These are phyloP conservation scores for Kitagawia praeruptora DNA, from an alignment of 129 eudicot genomes.

Conservation along the genomic window DNA sequence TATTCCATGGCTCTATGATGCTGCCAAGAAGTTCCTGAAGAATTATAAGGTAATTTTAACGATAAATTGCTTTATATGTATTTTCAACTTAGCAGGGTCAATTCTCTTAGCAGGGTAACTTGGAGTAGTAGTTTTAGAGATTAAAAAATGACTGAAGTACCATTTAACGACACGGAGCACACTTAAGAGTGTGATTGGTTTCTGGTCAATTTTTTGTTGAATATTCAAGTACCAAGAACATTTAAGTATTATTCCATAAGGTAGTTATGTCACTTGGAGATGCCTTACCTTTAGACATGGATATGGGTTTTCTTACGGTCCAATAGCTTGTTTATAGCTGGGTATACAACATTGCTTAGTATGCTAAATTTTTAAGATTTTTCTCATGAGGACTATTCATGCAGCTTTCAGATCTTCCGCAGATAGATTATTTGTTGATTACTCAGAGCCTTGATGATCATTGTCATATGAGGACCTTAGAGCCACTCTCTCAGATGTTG, in stretches of 20 bases:
- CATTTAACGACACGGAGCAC: neutral
- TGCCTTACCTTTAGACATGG: neutral
- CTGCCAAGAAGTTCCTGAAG: constrained; percentile 76
- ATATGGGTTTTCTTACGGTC: neutral
- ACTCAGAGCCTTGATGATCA: constrained; percentile 98
- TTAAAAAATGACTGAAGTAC: neutral
- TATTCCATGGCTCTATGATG: constrained; percentile 90
- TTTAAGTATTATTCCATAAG: neutral
- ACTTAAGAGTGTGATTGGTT: neutral
- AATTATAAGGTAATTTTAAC: constrained; percentile 46
- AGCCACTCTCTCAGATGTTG: constrained; percentile 59
- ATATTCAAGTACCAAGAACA: neutral
- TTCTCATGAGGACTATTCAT: constrained; percentile 6
- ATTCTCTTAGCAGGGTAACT: too few species aligned
- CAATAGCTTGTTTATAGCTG: neutral
- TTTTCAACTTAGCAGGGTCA: neutral
- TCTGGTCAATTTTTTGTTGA: neutral
- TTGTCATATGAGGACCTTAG: constrained; percentile 80
- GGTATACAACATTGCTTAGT: neutral
- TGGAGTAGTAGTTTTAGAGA: neutral
- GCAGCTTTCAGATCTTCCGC: constrained; percentile 91
- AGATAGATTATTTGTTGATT: constrained; percentile 68
- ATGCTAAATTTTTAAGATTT: neutral
- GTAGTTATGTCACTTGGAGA: neutral
- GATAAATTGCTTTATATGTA: neutral